Percentiles rank a stretch among this genome's conserved stretches.
Conservation (phyloP, 1,284 basidiomycete species). For the Cutaneotrichosporon daszewskae region DNA sequence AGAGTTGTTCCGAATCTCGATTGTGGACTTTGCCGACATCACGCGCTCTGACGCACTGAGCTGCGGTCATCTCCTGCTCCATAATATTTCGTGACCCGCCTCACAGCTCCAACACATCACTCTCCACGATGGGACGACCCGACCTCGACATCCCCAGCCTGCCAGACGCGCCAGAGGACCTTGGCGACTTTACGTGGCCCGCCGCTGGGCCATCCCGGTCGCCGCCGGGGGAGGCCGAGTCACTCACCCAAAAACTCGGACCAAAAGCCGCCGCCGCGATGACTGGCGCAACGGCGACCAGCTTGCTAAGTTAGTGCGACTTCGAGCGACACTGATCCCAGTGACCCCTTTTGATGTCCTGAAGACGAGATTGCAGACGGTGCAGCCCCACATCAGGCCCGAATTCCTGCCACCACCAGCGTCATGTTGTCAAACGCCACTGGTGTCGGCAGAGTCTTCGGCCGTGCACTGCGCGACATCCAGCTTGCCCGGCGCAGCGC, state of each 20-base stretch:
- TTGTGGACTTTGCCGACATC: too few species aligned
- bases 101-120: not conserved
- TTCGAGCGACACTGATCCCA: slow-evolving; percentile 13
- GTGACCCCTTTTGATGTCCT: slow-evolving; percentile 50
- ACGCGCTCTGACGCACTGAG: too few species aligned
- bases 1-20: too few species aligned
- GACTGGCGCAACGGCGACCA: slow-evolving; percentile 46
- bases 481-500: slow-evolving; percentile 11
- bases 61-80: too few species aligned
- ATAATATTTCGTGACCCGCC: not conserved
- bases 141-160: slow-evolving; percentile 10
- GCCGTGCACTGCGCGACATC: slow-evolving; percentile 19
- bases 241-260: slow-evolving; percentile 28
- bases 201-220: slow-evolving; percentile 28
- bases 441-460: slow-evolving; percentile 8
- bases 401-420: slow-evolving; percentile 13
- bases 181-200: slow-evolving; percentile 30
- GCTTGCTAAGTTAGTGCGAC: slow-evolving; percentile 41
- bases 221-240: too few species aligned
- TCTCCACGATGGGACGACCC: not conserved
- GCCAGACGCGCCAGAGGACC: slow-evolving; percentile 9
- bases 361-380: slow-evolving; percentile 48
- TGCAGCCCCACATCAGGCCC: slow-evolving; percentile 29
- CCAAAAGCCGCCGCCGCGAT: slow-evolving; percentile 47
- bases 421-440: slow-evolving; percentile 40